Percentiles rank a stretch among this genome's conserved stretches.
Evolutionary conservation across 164 flowering plant species (phyloP).

Genomic region (Chloranthus sessilifolius): DNA sequence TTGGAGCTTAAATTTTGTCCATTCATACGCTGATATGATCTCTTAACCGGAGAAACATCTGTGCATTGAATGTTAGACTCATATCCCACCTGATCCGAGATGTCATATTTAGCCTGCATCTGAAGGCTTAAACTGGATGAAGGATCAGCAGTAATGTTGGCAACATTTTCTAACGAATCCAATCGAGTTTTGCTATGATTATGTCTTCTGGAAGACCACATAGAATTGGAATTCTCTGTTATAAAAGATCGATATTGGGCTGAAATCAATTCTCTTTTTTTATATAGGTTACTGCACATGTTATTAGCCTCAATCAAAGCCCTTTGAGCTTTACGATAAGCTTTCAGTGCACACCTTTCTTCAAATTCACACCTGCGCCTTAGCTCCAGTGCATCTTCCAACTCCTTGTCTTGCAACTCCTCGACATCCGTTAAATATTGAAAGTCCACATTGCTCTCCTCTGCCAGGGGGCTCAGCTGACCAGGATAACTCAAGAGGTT

Average conservation of each 20-base stretch:
- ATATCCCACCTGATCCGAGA: slow-evolving; percentile 20
- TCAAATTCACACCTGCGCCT: slow-evolving; percentile 72
- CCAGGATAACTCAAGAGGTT: slow-evolving; percentile 24
- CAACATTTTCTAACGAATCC: slow-evolving; percentile 17
- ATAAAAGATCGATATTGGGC: slow-evolving; percentile 42
- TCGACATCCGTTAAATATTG: slow-evolving; percentile 49
- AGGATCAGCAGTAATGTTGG: slow-evolving; percentile 20
- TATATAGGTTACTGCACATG: slow-evolving; percentile 60
- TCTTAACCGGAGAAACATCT: slow-evolving; percentile 17
- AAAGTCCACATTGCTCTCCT: slow-evolving; percentile 21
- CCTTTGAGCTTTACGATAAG: slow-evolving; percentile 81
- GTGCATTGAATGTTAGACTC: slow-evolving; percentile 25
- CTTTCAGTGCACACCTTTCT: slow-evolving; percentile 75
- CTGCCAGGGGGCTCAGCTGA: slow-evolving; percentile 21
- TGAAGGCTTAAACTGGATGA: slow-evolving; percentile 25
- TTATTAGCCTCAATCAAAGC: slow-evolving; percentile 70
- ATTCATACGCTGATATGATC: slow-evolving; percentile 18
- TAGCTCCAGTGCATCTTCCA: slow-evolving; percentile 79
- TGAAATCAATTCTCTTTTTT: slow-evolving; percentile 51
- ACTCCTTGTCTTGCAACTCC: slow-evolving; percentile 66
- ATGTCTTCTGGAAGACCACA: slow-evolving; percentile 34
- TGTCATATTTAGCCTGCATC: slow-evolving; percentile 23
- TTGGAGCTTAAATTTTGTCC: slow-evolving; percentile 39
- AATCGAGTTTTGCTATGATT: slow-evolving; percentile 21
- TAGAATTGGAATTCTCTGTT: slow-evolving; percentile 42